Evolutionary conservation across 2,329 filamentous ascomycete species (phyloP).

Genomic region (Colletotrichum siamense): DNA sequence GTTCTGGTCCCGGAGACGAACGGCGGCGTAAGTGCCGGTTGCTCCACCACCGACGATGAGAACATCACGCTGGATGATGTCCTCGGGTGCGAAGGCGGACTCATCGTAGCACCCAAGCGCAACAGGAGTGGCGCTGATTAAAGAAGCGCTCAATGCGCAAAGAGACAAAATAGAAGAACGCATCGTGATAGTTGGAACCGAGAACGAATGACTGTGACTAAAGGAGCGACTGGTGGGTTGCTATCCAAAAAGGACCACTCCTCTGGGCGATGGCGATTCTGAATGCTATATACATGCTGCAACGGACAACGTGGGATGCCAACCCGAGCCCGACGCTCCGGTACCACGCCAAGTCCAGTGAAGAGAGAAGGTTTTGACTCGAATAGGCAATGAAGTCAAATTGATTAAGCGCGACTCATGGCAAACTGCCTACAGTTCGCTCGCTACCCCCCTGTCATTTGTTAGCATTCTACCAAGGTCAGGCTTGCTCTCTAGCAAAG

Average conservation of each 20-base stretch:
- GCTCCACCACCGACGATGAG: slow-evolving; percentile 60
- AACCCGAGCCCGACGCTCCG: background rate
- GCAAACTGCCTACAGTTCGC: background rate
- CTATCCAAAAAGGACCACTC: too few species aligned
- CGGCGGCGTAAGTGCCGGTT: slow-evolving; percentile 53
- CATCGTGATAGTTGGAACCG: background rate
- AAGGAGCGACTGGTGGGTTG: background rate
- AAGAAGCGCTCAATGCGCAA: slow-evolving; percentile 3
- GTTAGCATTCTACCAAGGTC: background rate
- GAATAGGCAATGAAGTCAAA: slow-evolving; percentile 13
- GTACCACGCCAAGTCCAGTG: background rate
- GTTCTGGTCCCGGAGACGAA: slow-evolving; percentile 54
- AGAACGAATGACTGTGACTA: background rate
- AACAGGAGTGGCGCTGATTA: background rate
- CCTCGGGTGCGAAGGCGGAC: slow-evolving; percentile 10
- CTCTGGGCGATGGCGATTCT: background rate
- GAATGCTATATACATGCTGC: slow-evolving; percentile 8
- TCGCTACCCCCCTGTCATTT: background rate
- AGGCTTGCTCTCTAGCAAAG: background rate
- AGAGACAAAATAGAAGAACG: slow-evolving; percentile 2
- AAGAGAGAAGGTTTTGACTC: background rate
- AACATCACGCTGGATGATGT: slow-evolving; percentile 40
- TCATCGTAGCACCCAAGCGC: slow-evolving; percentile 12
- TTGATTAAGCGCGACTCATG: slow-evolving; percentile 11
- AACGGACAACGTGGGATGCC: background rate